Base-by-base conservation (phyloP, 208 protist species). In the Lotmaria passim region DNA sequence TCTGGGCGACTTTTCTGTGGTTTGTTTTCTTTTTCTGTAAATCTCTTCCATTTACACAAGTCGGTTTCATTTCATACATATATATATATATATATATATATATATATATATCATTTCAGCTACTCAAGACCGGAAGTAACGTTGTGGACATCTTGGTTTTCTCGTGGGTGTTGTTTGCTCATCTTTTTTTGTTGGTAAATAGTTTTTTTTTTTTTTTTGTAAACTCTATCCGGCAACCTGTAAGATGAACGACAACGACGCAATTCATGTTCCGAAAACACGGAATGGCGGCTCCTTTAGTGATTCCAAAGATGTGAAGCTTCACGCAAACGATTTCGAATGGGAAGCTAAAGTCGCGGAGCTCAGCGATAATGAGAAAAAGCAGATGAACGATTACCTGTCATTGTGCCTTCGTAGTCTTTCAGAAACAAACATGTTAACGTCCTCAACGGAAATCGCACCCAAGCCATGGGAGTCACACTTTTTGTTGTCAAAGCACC, bases 311-410 rank as follows among this genome's bases (percentile, higher is more conserved):
- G 61, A 87, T 50, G 84, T 93, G 11, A 76, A 85, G 28, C 56
- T 93, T 1, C 87, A 93, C 53, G 73, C 74, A 4, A 93, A 93
- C 58, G 87, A 93, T 36, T 93, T 93, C 66, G 71, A 71, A 1
- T 86, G 74, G 69, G 69, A 79, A 0, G 73, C 74, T 59, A 88
- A 86, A 47, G 48, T 91, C 12, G 59, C 69, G 15, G 69, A 79
- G 24, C 64, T 93, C 19, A 73, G 38, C 3, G 53, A 56, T 5
- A 57, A 17, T n/a, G 73, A 89, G 41, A 58, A 58, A 36, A 51
- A 15, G 5, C 39, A 81, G 15, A 71, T 85, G 0, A 46, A 79
- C 10, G 36, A 68, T 15, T 93, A 89, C 44, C 46, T 78, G 48
- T 15, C n/a, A 8, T 47, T 48, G 21, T 73, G 64, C 19, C 5